phyloP scores from a whole-genome alignment of 2,329 filamentous ascomycete genomes.

The Botrytis tulipae region DNA sequence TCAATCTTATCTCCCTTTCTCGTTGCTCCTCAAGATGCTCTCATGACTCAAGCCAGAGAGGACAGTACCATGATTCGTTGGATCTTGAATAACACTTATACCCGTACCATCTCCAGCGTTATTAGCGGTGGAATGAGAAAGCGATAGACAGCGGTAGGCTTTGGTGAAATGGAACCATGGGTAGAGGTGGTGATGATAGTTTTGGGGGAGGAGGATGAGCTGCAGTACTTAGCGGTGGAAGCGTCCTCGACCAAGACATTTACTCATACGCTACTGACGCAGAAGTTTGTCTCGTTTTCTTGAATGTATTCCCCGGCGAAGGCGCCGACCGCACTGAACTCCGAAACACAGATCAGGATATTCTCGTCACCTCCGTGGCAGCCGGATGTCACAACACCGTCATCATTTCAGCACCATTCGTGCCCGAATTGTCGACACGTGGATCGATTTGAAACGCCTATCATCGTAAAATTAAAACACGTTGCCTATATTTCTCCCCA shows the following conservation, averaged over 20 bases:
- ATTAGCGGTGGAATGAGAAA: neutral
- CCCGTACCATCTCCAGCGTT: neutral
- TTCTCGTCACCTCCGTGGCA: constrained; percentile 47
- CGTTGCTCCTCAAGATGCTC: constrained; percentile 68
- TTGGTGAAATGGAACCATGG: neutral
- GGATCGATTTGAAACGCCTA: constrained; percentile 45
- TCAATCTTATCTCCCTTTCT: constrained; percentile 66
- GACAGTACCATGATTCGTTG: constrained; percentile 57
- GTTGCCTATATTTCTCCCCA: neutral
- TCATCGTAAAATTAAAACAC: neutral
- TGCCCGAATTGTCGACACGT: constrained; percentile 56
- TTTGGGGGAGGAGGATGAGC: neutral
- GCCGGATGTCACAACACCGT: constrained; percentile 56
- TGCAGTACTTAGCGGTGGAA: neutral
- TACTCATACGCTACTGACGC: neutral
- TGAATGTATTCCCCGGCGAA: constrained; percentile 68
- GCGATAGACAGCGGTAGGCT: neutral
- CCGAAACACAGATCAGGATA: constrained; percentile 41
- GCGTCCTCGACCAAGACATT: neutral
- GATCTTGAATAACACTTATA: constrained; percentile 43
- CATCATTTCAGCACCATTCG: constrained; percentile 64
- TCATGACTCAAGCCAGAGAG: constrained; percentile 58
- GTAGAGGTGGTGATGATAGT: neutral
- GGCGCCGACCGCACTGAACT: constrained; percentile 62
- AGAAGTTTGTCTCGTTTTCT: constrained; percentile 39